Evolutionary conservation across 2,329 filamentous ascomycete species (phyloP).

Genomic region (Neospermospora avenae): DNA sequence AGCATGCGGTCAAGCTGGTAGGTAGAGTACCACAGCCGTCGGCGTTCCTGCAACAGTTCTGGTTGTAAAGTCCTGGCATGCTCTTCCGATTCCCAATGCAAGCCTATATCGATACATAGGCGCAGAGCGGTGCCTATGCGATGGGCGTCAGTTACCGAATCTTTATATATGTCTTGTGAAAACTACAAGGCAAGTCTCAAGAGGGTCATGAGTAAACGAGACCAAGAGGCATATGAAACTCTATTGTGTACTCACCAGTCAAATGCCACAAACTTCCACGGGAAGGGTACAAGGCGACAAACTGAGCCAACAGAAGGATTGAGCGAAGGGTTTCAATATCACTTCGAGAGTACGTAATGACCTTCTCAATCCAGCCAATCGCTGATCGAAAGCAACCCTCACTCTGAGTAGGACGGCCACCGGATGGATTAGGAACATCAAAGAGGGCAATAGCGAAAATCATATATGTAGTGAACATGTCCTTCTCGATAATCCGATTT

Average conservation of each 20-base stretch:
- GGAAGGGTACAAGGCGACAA: constrained; percentile 34
- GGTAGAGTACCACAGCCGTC: constrained; percentile 31
- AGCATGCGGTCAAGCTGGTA: constrained; percentile 34
- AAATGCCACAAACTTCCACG: constrained; percentile 37
- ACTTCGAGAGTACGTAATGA: constrained; percentile 34
- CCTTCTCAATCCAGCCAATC: constrained; percentile 31
- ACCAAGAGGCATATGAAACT: no score
- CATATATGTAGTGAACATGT: constrained; percentile 36
- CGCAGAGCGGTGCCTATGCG: constrained; percentile 36
- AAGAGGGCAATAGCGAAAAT: constrained; percentile 36
- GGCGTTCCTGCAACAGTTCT: constrained; percentile 28
- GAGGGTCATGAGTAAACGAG: no score
- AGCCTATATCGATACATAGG: constrained; percentile 35
- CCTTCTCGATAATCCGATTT: constrained; percentile 13
- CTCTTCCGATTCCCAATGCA: constrained; percentile 35
- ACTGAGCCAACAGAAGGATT: constrained; percentile 36
- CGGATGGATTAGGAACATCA: constrained; percentile 27
- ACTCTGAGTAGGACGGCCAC: constrained; percentile 31
- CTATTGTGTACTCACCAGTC: no score
- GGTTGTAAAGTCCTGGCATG: constrained; percentile 25
- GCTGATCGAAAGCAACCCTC: constrained; percentile 38
- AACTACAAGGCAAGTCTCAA: no score
- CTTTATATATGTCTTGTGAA: no score
- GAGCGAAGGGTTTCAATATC: constrained; percentile 35
- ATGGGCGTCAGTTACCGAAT: no score